A percentile compares a stretch with the other conserved stretches of the same genome.
Evolutionary conservation across 768 basidiomycete genomes (phyloP).

Genomic region (Lentinus brumalis): DNA sequence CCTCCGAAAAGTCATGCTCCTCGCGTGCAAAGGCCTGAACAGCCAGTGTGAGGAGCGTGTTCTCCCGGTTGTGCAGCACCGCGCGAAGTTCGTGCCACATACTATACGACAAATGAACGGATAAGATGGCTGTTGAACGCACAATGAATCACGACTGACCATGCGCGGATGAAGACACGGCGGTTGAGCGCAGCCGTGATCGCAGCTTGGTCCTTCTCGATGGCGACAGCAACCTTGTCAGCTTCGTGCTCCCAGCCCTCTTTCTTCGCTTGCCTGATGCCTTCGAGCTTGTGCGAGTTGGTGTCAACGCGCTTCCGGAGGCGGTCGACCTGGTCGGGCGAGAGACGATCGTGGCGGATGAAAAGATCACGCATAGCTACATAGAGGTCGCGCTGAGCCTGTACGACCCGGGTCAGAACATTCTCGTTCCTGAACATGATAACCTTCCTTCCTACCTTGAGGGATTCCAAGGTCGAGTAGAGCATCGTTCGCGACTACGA

Average conservation of each 20-base stretch:
- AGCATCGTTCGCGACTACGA: slow-evolving; percentile 61
- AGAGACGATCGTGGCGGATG: slow-evolving; percentile 84
- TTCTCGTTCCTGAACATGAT: too few relatives aligned
- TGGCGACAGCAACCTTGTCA: slow-evolving; percentile 66
- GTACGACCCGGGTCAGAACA: slow-evolving; percentile 8
- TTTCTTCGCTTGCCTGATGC: slow-evolving; percentile 66
- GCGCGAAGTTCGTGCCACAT: slow-evolving; percentile 97
- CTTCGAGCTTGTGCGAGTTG: slow-evolving; percentile 75
- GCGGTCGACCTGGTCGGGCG: slow-evolving; percentile 84
- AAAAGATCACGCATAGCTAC: slow-evolving; percentile 86
- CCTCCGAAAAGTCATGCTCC: slow-evolving; percentile 69
- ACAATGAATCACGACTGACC: slow-evolving; percentile 46
- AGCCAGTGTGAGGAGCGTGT: slow-evolving; percentile 72
- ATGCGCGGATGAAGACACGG: slow-evolving; percentile 85
- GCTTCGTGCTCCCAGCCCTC: slow-evolving; percentile 87
- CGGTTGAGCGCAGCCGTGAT: slow-evolving; percentile 76
- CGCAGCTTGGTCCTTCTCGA: slow-evolving; percentile 85
- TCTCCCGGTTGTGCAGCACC: slow-evolving; percentile 89
- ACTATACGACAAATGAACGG: slow-evolving; percentile 40
- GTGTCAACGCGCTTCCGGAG: slow-evolving; percentile 84
- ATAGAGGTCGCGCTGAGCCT: slow-evolving; percentile 85
- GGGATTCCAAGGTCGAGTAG: slow-evolving; percentile 69
- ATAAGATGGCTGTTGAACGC: not conserved
- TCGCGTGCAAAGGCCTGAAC: slow-evolving; percentile 75
- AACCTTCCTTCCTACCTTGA: slow-evolving; percentile 57